Conservation (phyloP, 1,139 yeast species). For the Candida mesenterica region DNA sequence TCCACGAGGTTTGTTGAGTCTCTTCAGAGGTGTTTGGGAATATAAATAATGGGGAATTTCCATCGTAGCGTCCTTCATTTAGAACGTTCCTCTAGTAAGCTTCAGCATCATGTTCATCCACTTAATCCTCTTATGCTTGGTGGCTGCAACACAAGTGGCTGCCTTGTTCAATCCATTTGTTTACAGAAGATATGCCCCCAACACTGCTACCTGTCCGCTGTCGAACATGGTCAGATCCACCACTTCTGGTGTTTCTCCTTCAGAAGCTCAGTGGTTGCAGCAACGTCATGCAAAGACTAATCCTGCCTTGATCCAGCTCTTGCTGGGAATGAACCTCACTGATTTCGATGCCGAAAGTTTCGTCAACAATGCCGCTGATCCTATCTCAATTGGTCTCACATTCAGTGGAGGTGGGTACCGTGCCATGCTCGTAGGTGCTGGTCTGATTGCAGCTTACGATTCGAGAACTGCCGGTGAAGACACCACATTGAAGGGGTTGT, state of each 20-base stretch:
- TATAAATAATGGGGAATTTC: no score
- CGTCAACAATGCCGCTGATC: constrained; percentile 18
- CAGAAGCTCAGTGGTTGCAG: constrained; percentile 41
- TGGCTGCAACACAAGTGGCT: no score
- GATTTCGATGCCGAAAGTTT: constrained; percentile 18
- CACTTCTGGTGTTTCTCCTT: constrained; percentile 20
- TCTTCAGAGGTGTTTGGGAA: no score
- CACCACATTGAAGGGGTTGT: constrained; percentile 39
- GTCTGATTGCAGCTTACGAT: constrained; percentile 38
- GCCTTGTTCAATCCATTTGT: no score
- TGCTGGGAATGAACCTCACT: constrained; percentile 14
- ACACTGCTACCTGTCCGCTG: background rate
- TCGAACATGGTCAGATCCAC: background rate
- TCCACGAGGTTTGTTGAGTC: no score
- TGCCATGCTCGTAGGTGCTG: constrained; percentile 47
- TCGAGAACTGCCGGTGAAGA: constrained; percentile 25
- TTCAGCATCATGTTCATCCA: no score
- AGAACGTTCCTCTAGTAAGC: no score
- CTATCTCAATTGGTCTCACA: constrained; percentile 48
- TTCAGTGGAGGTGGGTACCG: constrained; percentile 49
- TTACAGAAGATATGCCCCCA: constrained; percentile 2
- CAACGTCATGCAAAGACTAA: constrained; percentile 52
- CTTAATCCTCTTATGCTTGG: no score
- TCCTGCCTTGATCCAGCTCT: constrained; percentile 42
- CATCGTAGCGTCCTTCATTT: no score